phyloP scores from a whole-genome alignment of 1,139 yeast genomes.

The Diutina rugosa region DNA sequence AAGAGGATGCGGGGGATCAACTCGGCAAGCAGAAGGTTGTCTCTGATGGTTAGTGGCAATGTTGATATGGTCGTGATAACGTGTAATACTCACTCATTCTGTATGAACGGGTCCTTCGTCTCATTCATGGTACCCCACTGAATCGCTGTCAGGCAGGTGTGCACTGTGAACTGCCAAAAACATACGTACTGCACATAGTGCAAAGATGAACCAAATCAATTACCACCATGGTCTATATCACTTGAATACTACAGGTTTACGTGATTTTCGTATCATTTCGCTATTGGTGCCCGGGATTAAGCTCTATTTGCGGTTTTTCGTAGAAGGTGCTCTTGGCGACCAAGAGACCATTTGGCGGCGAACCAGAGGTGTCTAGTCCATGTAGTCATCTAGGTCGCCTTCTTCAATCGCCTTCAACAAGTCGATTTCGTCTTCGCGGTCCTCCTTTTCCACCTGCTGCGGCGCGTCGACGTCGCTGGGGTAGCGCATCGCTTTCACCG shows the following conservation, averaged over 20 bases:
- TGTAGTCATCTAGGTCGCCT: conserved; percentile 31
- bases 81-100: neutral
- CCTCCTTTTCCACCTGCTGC: conserved; percentile 17
- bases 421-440: conserved; percentile 31
- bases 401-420: conserved; percentile 36
- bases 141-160: neutral
- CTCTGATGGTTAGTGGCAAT: conserved; percentile 6
- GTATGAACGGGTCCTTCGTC: conserved; percentile 1
- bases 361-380: neutral
- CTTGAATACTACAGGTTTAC: neutral
- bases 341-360: neutral
- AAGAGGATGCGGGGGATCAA: conserved; percentile 27
- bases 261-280: neutral
- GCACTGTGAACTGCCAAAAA: neutral
- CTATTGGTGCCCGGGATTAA: neutral
- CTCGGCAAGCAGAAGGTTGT: conserved; percentile 24
- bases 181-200: neutral
- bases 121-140: neutral
- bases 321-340: neutral
- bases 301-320: neutral
- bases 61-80: neutral
- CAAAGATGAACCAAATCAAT: too few relatives aligned
- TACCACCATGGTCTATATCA: too few relatives aligned
- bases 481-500: conserved; percentile 92
- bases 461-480: conserved; percentile 33